Evolutionary conservation across 208 protist species (phyloP), one percentile per base, ranked within the genome.

Genomic region (Acanthamoeba divionensis): DNA sequence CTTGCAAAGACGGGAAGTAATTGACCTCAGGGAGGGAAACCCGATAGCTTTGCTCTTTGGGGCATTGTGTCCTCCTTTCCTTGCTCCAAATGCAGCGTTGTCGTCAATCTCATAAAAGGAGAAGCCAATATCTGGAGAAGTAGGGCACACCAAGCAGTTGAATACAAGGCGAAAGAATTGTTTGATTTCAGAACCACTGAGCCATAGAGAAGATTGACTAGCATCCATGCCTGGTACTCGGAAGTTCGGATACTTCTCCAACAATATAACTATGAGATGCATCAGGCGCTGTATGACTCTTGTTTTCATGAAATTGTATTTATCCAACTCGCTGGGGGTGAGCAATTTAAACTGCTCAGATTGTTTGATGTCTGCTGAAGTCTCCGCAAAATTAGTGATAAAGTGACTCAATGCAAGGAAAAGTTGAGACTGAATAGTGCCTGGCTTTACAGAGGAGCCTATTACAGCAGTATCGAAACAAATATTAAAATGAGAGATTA

Each of bases 231-330:
- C 26, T 54, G 9, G 36, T 18, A 10, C 21, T 55, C 10, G 33
- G 5, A 41, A 41, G 36, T 1, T 69, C 12, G 80, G 63, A 50
- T 85, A 93, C 60, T 90, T 92, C 21, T 95, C 93, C 0, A 94
- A 38, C 21, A 95, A 57, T 18, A 95, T 41, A 7, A 67, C 63
- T 29, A 90, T 90, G 21, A 95, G 69, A 18, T 86, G 77, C 45
- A 94, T 87, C 21, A 95, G n/a, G 60, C 90, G 69, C 10, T 63
- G 63, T 8, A 93, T 80, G 13, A 91, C 69, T 21, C 36, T 29
- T 8, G 69, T 92, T 44, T 94, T 94, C 15, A 93, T n/a, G 9
- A 26, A 8, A 45, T 92, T 92, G 66, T 90, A 93, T 1, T 54
- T 65, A 36, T 93, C 92, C 7, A 90, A 48, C 69, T 93, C 92